Evolutionary conservation across 2,329 filamentous ascomycete genomes (phyloP).

Genomic region (Colletotrichum lentis): DNA sequence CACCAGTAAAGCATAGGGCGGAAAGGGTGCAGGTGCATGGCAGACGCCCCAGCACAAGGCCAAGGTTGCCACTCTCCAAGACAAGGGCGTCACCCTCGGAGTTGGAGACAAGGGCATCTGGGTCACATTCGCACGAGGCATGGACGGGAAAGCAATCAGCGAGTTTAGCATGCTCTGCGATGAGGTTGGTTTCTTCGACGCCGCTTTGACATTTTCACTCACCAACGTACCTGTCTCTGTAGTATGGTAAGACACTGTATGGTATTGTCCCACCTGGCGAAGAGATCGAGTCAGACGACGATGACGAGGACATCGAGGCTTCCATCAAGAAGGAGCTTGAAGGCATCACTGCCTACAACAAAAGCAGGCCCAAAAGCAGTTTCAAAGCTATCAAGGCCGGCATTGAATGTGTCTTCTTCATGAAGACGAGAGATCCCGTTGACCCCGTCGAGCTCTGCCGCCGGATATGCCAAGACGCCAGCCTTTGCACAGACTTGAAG

Average conservation of each 20-base stretch:
- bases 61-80: conserved; percentile 55
- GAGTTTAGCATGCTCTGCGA: conserved; percentile 74
- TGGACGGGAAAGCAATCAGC: conserved; percentile 73
- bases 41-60: conserved; percentile 66
- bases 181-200: conserved; percentile 58
- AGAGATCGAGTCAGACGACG: conserved; percentile 50
- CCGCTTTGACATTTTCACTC: not conserved
- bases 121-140: conserved; percentile 77
- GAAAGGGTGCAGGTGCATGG: conserved; percentile 62
- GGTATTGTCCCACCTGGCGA: conserved; percentile 54
- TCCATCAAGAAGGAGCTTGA: conserved; percentile 77
- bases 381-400: conserved; percentile 64
- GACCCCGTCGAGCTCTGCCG: conserved; percentile 64
- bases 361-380: conserved; percentile 54
- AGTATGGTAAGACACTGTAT: conserved; percentile 74
- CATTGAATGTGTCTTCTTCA: conserved; percentile 71
- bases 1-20: conserved; percentile 6
- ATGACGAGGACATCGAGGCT: conserved; percentile 73
- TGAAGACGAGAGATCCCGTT: conserved; percentile 64
- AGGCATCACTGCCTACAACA: conserved; percentile 57
- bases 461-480: conserved; percentile 65
- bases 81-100: conserved; percentile 61
- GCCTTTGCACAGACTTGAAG: conserved; percentile 50
- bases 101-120: conserved; percentile 78
- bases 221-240: conserved; percentile 3